phyloP scores from a whole-genome alignment of 495 filamentous ascomycete species.

The Neurospora sp. region DNA sequence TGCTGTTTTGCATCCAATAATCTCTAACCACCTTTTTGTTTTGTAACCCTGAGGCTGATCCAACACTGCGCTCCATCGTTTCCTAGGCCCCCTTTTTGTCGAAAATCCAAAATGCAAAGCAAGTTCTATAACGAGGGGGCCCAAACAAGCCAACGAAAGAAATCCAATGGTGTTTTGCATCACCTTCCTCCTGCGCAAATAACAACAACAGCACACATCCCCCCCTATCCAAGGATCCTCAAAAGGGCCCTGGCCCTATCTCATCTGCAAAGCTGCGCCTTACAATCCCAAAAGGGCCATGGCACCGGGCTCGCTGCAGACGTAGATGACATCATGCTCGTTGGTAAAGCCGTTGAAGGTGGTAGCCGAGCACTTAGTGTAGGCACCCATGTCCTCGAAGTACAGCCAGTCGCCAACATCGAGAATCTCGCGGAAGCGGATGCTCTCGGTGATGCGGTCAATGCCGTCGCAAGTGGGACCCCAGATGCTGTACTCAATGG shows the following conservation, averaged over 20 bases:
- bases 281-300: conserved; percentile 52
- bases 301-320: conserved; percentile 85
- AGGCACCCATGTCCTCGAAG: conserved; percentile 97
- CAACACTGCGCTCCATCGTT: neutral
- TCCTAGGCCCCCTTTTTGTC: neutral
- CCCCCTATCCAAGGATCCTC: neutral
- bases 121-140: neutral
- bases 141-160: neutral
- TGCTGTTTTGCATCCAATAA: neutral
- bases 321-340: conserved; percentile 83
- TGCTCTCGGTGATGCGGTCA: conserved; percentile 76
- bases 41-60: neutral
- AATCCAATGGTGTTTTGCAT: neutral
- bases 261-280: neutral
- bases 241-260: neutral
- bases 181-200: neutral
- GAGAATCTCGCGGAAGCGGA: conserved; percentile 58
- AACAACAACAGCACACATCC: neutral
- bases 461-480: conserved; percentile 97
- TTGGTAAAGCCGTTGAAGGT: conserved; percentile 98
- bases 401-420: conserved; percentile 96
- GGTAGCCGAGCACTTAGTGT: conserved; percentile 94
- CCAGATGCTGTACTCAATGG: conserved; percentile 85
- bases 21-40: neutral
- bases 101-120: neutral